These are phyloP conservation scores for Fomitopsis palustris DNA, from an alignment of 1,284 basidiomycete genomes.

Conservation along the genomic window DNA sequence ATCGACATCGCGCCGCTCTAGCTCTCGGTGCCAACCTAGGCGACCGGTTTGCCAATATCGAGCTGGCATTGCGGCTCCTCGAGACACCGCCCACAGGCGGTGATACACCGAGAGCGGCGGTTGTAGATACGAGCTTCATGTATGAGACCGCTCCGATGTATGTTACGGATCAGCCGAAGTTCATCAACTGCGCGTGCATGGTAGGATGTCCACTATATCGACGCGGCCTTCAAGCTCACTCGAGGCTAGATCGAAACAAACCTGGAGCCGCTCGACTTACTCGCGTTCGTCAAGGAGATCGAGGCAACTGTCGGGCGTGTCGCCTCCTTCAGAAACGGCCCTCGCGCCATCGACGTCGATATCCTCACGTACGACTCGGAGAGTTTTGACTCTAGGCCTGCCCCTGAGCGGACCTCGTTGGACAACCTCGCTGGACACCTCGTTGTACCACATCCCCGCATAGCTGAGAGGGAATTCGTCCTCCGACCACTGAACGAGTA, in stretches of 20 bases:
- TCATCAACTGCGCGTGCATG: constrained; percentile 89
- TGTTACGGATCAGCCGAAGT: constrained; percentile 83
- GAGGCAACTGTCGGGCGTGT: constrained; percentile 81
- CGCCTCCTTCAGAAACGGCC: constrained; percentile 82
- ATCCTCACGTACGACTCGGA: constrained; percentile 77
- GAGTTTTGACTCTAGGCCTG: constrained; percentile 56
- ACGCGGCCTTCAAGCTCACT: not conserved
- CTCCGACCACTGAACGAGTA: constrained; percentile 86
- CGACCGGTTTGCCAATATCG: constrained; percentile 84
- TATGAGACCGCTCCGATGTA: constrained; percentile 98
- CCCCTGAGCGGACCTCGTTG: constrained; percentile 33
- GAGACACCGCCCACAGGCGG: constrained; percentile 38
- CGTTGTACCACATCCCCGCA: constrained; percentile 80
- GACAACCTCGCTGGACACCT: constrained; percentile 64
- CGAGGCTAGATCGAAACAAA: constrained; percentile 67
- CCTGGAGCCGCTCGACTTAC: constrained; percentile 58
- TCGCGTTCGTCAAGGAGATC: constrained; percentile 71
- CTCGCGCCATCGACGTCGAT: constrained; percentile 90
- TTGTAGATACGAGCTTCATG: constrained; percentile 85
- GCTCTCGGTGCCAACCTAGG: constrained; percentile 92
- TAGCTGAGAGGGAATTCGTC: constrained; percentile 90
- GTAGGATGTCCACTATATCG: constrained; percentile 40
- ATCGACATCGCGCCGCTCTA: constrained; percentile 51
- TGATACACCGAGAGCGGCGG: constrained; percentile 28
- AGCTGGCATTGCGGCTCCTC: constrained; percentile 63